phyloP scores from a whole-genome alignment of 768 basidiomycete genomes.

The Suillus occidentalis region DNA sequence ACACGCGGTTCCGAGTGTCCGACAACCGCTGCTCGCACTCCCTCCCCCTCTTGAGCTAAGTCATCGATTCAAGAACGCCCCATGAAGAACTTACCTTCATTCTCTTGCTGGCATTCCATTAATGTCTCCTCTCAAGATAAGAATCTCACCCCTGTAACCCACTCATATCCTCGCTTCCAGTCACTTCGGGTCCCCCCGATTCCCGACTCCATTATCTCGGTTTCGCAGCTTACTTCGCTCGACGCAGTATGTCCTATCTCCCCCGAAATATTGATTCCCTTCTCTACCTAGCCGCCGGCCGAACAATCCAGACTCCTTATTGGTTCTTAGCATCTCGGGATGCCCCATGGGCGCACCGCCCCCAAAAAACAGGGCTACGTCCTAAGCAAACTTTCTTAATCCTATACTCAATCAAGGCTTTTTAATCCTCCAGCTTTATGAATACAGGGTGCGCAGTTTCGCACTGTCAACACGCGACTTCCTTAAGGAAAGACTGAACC shows the following conservation, averaged over 20 bases:
- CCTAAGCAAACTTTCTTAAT: background rate
- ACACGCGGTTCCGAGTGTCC: background rate
- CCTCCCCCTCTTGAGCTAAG: background rate
- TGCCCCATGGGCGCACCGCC: background rate
- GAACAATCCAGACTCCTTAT: background rate
- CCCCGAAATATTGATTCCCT: background rate
- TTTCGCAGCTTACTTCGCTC: background rate
- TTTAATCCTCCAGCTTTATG: background rate
- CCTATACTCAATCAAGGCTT: background rate
- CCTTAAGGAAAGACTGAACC: background rate
- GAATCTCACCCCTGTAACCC: too few species aligned
- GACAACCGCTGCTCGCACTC: background rate
- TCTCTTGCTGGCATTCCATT: background rate
- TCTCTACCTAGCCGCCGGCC: background rate
- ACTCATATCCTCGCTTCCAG: too few species aligned
- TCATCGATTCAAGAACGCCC: background rate
- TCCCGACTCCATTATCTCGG: background rate
- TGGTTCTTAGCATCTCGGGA: background rate
- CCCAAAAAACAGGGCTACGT: background rate
- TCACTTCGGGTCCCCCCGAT: too few species aligned
- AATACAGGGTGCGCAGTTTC: background rate
- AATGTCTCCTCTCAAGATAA: too few species aligned
- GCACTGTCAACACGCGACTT: background rate
- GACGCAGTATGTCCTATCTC: background rate
- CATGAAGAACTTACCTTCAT: background rate